Base-by-base conservation (phyloP, 352 stramenopile species). In the Elongisporangium prolatum region DNA sequence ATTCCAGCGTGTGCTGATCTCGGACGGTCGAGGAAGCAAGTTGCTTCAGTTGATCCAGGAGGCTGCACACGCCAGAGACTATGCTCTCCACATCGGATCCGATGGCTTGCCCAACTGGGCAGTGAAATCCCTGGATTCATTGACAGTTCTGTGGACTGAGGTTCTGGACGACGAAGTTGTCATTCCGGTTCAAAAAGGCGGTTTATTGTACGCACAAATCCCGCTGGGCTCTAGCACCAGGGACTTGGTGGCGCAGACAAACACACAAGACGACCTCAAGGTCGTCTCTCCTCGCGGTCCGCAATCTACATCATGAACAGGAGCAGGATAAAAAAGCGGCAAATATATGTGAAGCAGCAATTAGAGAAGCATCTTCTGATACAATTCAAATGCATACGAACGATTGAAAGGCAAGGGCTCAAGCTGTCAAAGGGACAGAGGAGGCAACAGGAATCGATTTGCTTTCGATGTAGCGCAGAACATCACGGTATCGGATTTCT, bases 401-500 rank as follows among this genome's bases (percentile, higher is more conserved):
- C 14, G 28, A 5, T 13, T n/a, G n/a, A n/a, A n/a, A 40, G 8
- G 5, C 9, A 8, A 40, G 14, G 28, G 28, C 28, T 40, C 28
- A 40, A 13, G 28, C 28, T 14, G 9, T 40, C 28, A 13, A 5
- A 14, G 28, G 4, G 28, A 13, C 28, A 6, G 62, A 74, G 20
- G 67, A 37, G 3, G 37, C 52, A 24, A 61, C 59, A 14, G 40
- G 52, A 48, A 83, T 60, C 17, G 68, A 66, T 37, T 80, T 71
- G 34, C 37, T 67, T 58, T 93, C 80, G 64, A 91, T 91, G 68
- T 79, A 84, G 54, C 81, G 80, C 54, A 94, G 63, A 51, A 95
- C 96, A 54, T 91, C 90, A 44, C 74, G 72, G 64, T 93, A 96
- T 49, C 88, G 88, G n/a, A 80, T 58, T 60, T 97, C 89, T 40